These are phyloP conservation scores for Leccinum griseonigrum DNA, from an alignment of 1,284 basidiomycete species.

Conservation along the genomic window DNA sequence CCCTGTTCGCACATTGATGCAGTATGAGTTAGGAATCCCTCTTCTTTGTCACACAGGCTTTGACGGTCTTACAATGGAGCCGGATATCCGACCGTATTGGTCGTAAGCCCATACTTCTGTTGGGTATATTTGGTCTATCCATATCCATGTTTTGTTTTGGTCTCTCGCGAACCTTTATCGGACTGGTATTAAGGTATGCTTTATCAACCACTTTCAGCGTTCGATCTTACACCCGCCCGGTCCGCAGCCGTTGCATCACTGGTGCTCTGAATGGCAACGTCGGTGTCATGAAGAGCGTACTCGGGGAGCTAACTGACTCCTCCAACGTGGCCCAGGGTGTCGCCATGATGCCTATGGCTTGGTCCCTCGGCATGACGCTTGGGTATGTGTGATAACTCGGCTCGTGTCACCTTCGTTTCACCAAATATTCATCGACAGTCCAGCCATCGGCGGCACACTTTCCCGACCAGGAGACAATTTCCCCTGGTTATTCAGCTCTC, in stretches of 20 bases:
- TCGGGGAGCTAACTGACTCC: constrained; percentile 48
- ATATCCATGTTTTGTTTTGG: constrained; percentile 57
- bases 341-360: constrained; percentile 46
- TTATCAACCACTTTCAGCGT: not conserved
- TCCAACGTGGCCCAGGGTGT: constrained; percentile 52
- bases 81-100: constrained; percentile 51
- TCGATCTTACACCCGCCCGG: constrained; percentile 3
- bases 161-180: constrained; percentile 49
- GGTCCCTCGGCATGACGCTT: constrained; percentile 45
- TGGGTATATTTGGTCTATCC: constrained; percentile 51
- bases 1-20: not conserved
- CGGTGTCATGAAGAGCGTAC: constrained; percentile 49
- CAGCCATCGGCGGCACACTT: constrained; percentile 48
- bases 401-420: not conserved
- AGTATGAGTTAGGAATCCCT: constrained; percentile 21
- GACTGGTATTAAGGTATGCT: constrained; percentile 45
- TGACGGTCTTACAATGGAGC: constrained; percentile 56
- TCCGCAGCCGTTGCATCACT: constrained; percentile 46
- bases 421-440: constrained; percentile 29
- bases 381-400: constrained; percentile 34
- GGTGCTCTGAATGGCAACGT: constrained; percentile 55
- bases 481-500: constrained; percentile 40
- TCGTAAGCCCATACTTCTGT: constrained; percentile 57
- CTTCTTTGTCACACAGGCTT: constrained; percentile 50
- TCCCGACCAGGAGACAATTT: constrained; percentile 47